phyloP scores from a whole-genome alignment of 1,284 basidiomycete species.

The Mycosarcoma maydis region DNA sequence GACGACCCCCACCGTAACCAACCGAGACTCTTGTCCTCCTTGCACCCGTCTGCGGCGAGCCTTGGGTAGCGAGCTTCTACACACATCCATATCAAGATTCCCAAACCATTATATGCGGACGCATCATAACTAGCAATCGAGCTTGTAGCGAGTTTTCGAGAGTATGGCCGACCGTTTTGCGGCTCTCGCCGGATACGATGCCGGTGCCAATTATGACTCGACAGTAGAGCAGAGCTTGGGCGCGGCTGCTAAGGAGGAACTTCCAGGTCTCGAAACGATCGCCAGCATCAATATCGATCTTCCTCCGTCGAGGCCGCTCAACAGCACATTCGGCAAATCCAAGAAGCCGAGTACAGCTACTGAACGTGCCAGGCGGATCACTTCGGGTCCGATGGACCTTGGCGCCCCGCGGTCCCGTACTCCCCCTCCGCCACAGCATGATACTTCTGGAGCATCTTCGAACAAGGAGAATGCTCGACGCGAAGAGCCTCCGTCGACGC shows the following conservation, averaged over 20 bases:
- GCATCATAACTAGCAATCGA: background rate
- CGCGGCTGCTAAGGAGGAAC: conserved; percentile 29
- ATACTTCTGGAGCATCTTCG: conserved; percentile 24
- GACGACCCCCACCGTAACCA: too few relatives aligned
- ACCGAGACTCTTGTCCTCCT: too few relatives aligned
- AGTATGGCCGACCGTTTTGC: conserved; percentile 54
- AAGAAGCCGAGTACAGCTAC: conserved; percentile 34
- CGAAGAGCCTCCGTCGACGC: conserved; percentile 43
- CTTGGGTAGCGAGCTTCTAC: too few relatives aligned
- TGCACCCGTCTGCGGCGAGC: too few relatives aligned
- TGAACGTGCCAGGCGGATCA: conserved; percentile 34
- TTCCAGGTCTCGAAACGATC: conserved; percentile 46
- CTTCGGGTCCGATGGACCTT: conserved; percentile 34
- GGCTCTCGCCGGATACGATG: conserved; percentile 52
- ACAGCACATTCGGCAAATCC: conserved; percentile 30
- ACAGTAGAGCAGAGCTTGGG: conserved; percentile 37
- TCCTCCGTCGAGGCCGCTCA: conserved; percentile 26
- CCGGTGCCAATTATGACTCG: conserved; percentile 46
- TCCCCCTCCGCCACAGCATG: conserved; percentile 24
- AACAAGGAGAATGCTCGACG: conserved; percentile 32
- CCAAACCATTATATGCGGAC: background rate
- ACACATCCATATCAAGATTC: too few relatives aligned
- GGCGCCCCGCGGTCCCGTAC: conserved; percentile 23
- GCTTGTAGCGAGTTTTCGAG: background rate
- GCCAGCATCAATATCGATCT: conserved; percentile 45